Conservation (phyloP, 1,284 basidiomycete genomes). For the Vanrija sp. region DNA sequence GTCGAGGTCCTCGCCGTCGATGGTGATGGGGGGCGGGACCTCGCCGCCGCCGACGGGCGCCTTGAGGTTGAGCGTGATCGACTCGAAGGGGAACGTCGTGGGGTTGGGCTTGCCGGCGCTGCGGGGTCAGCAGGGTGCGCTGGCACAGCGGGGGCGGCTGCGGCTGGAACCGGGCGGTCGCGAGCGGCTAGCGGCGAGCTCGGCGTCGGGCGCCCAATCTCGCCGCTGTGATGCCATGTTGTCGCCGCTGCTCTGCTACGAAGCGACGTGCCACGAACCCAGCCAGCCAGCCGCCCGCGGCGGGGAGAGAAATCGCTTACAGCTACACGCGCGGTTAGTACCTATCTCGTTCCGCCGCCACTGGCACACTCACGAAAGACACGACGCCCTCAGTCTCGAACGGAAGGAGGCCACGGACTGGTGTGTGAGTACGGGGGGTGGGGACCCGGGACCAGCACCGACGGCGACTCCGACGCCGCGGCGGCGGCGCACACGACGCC, state of each 20-base stretch:
- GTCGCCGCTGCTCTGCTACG: too few species aligned
- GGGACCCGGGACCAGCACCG: too few species aligned
- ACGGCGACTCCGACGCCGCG: too few species aligned
- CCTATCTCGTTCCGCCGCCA: not conserved
- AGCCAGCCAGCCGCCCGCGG: not conserved
- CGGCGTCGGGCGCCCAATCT: too few species aligned
- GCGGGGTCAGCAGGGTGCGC: not conserved
- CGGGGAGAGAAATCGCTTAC: not conserved
- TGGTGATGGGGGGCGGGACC: constrained; percentile 47
- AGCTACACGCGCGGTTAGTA: constrained; percentile 3
- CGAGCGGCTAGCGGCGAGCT: not conserved
- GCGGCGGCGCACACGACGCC: too few species aligned
- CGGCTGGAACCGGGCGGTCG: not conserved
- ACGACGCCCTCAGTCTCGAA: constrained; percentile 79
- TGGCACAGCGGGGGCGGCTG: constrained; percentile 19
- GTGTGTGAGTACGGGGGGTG: not conserved
- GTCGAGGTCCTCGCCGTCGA: constrained; percentile 60
- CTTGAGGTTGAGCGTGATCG: constrained; percentile 58
- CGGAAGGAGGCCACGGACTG: constrained; percentile 63
- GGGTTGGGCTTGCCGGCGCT: constrained; percentile 69
- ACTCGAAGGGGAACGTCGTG: constrained; percentile 82
- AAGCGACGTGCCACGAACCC: too few species aligned
- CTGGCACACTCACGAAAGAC: constrained; percentile 60
- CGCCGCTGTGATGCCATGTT: too few species aligned
- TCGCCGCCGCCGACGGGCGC: constrained; percentile 50